Base-by-base conservation (phyloP, 2,329 filamentous ascomycete genomes). In the Cylindrodendrum hubeiense region DNA sequence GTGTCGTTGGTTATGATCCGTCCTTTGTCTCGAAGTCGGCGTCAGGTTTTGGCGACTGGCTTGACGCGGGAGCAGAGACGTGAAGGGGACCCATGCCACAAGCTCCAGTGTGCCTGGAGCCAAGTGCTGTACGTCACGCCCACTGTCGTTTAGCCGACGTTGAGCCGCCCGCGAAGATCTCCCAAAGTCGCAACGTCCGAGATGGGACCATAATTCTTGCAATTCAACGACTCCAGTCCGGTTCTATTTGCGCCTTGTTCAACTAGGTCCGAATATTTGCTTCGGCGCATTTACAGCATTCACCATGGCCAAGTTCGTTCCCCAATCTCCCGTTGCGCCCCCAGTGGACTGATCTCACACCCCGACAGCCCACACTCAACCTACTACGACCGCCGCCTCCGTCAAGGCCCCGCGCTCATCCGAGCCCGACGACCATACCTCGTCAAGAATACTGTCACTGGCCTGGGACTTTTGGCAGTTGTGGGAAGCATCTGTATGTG, bases 361-460 rank as follows among this genome's bases (percentile, higher is more conserved):
- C 43, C 64, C 43, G 50, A 79, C 71, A 82, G 84, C 74, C 80
- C 83, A 72, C 85, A 82, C 67, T 84, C 83, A 46, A 94, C 93
- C 70, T 99, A 99, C 87, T 99, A 98, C 86, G 93, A 97, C 82
- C 90, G 91, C 78, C 87, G 92, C 76, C 93, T 93, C 83, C 91
- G 92, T 70, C 94, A 97, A 81, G 93, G 93, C 66, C 91, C 94
- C 52, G 93, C 97, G 60, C 90, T 99, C 70, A 91, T 98, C 78
- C 93, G 96, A 77, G 95, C 96, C 60, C 91, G 97, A 74, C 90
- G 93, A 74, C 96, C 96, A 53, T 99, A 97, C 80, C 87, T 99
- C 43, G 83, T 98, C 80, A 97, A 93, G 84, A 99, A 99, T 81
- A 87, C 91, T 28, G 75, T 95, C 65, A 94, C 94, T 1, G 96